phyloP scores from a whole-genome alignment of 768 basidiomycete species.

The Paxillus rubicundulus region DNA sequence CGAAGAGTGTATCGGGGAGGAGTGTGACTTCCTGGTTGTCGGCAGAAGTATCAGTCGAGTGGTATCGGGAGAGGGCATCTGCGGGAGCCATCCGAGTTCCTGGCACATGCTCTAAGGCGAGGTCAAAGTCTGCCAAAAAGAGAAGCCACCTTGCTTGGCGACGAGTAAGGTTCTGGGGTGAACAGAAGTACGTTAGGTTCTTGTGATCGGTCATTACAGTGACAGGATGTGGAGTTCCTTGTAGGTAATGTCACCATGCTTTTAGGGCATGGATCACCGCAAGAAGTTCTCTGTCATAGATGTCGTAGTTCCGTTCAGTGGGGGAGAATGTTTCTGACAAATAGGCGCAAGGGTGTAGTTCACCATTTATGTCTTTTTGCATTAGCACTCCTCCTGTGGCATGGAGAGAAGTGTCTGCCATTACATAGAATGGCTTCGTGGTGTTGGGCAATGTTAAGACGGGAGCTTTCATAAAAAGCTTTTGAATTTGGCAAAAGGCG shows the following conservation, averaged over 20 bases:
- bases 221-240: constrained; percentile 30
- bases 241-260: constrained; percentile 30
- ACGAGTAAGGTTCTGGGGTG: not conserved
- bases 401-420: not conserved
- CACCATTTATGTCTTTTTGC: not conserved
- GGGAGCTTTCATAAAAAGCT: not conserved
- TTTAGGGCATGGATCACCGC: not conserved
- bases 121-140: no score
- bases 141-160: no score
- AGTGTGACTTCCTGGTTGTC: no score
- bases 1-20: constrained; percentile 19
- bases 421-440: not conserved
- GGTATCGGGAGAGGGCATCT: no score
- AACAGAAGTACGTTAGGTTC: constrained; percentile 2
- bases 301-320: constrained; percentile 46
- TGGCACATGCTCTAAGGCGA: not conserved
- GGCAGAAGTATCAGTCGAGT: no score
- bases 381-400: not conserved
- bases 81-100: not conserved
- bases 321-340: not conserved
- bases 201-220: constrained; percentile 35
- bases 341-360: not conserved
- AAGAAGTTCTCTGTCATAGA: constrained; percentile 34
- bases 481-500: not conserved
- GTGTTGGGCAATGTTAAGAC: not conserved